Base-by-base conservation (phyloP, 2,329 filamentous ascomycete genomes). In the Trichoderma cornu-damae region DNA sequence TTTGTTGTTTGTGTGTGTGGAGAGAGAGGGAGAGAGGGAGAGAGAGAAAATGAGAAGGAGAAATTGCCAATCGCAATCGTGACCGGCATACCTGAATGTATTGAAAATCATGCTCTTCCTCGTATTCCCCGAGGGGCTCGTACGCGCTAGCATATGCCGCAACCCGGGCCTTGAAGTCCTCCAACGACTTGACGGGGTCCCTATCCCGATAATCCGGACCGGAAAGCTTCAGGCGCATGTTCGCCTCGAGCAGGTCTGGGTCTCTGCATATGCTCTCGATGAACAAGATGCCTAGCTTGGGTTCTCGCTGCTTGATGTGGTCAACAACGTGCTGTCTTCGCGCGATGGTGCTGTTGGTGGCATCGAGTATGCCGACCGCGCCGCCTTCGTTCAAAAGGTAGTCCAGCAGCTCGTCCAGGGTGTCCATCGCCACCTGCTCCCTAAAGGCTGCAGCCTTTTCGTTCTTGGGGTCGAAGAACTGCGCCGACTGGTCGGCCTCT, bases 181-280 rank as follows among this genome's bases (percentile, higher is more conserved):
- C 85, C 40, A 97, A 77, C 1, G 94, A 92, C 67, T 88, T 85
- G 56, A 84, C 75, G 0, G 94, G 93, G 66, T 99, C 93, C 73
- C 96, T 95, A 69, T 90, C 90, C 67, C 88, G 90, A 76, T 99
- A 99, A 72, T 99, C 94, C 0, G 94, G 94, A 0, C 94, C 94
- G 3, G 90, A 95, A 6, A 97, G 84, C 77, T 97, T 97, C 61
- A 97, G 77, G 26, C 93, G 90, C 91, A 97, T 97, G 68, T 97
- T 97, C 16, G 92, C 90, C 72, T 97, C 92, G 35, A 97, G 79
- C 24, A 97, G 77, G 71, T 84, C 84, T 59, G 89, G 79, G 65
- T 97, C 92, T 60, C 90, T 81, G 72, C 94, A 99, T 52, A 95
- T 88, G 66, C 90, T 96, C 75, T 99, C 94, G 26, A 99, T 87